Evolutionary conservation across 176 grass and related monocot species (phyloP), one percentile per base, ranked within the genome.

Genomic region (Dendrocalamus sinicus): DNA sequence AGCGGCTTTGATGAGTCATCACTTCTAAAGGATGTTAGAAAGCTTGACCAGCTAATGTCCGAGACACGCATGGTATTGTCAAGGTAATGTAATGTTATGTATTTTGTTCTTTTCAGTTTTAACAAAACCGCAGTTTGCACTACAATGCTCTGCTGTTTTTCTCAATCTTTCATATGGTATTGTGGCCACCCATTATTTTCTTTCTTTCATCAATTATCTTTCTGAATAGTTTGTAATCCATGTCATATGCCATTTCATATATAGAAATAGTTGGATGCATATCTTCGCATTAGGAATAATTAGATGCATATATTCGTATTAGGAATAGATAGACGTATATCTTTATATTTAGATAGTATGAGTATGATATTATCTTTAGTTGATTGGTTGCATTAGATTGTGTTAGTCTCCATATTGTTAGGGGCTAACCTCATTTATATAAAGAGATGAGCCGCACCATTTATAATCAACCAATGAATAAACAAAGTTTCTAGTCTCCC

Each of bases 21-120:
- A 69, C 72, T 89, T 75, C 72, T 91, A 55, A 95, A 92, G 68
- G 96, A 96, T 84, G 84, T 87, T 78, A 79, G 86, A 89, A 99
- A 96, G 80, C 94, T 99, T 17, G 92, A 94, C 44, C 94, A 99
- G 76, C 82, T 99, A 67, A 90, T 99, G 85, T 82, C 89, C 46
- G 92, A 99, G 91, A 96, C 93, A 73, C 88, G 89, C 48, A 78
- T 84, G 71, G 92, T 94, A 61, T 86, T 99, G 80, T 91, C 92
- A 74, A 99, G 96, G 96, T 99, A 95, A 83, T 76, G 24, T 20
- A 41, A 48, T n/a, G 16, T 28, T 51, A n/a, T 54, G 14, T 61
- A 71, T 76, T 81, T 0, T 58, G 4, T 35, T 70, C 46, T 81
- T n/a, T 53, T 46, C 46, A 47, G 26, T 50, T 78, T 24, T 81